Conservation (phyloP, 139 green algal genomes). For the Micromonas commoda region DNA sequence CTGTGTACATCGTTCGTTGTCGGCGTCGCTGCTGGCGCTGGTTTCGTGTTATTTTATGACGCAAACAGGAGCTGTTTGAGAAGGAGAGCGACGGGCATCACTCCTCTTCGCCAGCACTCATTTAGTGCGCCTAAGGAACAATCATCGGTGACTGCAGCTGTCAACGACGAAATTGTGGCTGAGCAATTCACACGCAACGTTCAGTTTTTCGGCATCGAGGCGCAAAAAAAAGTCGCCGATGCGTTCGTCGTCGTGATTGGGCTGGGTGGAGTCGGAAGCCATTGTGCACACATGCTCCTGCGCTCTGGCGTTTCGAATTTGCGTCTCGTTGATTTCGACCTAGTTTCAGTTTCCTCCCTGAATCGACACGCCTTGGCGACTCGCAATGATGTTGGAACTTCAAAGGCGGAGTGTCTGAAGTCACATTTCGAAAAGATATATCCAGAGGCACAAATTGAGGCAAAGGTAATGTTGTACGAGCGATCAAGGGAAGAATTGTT, state of each 20-base stretch:
- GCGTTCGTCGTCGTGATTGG: constrained; percentile 87
- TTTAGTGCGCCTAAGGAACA: no score
- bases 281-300: constrained; percentile 87
- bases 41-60: no score
- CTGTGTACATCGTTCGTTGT: no score
- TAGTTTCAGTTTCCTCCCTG: constrained; percentile 81
- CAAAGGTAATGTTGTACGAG: constrained; percentile 72
- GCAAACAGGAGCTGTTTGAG: no score
- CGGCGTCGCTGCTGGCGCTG: no score
- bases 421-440: constrained; percentile 78
- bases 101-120: no score
- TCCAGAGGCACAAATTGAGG: constrained; percentile 69
- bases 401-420: constrained; percentile 71
- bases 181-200: constrained; percentile 57
- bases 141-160: no score
- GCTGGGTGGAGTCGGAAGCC: constrained; percentile 87
- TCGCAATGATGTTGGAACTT: constrained; percentile 77
- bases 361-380: constrained; percentile 91
- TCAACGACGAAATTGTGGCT: constrained; percentile 28
- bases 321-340: constrained; percentile 95
- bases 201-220: constrained; percentile 84
- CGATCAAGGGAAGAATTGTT: constrained; percentile 60
- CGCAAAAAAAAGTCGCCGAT: constrained; percentile 52
- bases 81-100: no score
- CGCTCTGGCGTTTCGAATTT: constrained; percentile 81